Percentiles rank a stretch among this genome's conserved stretches.
phyloP scores from a whole-genome alignment of 805 yeast genomes.

The Wickerhamia fluorescens region DNA sequence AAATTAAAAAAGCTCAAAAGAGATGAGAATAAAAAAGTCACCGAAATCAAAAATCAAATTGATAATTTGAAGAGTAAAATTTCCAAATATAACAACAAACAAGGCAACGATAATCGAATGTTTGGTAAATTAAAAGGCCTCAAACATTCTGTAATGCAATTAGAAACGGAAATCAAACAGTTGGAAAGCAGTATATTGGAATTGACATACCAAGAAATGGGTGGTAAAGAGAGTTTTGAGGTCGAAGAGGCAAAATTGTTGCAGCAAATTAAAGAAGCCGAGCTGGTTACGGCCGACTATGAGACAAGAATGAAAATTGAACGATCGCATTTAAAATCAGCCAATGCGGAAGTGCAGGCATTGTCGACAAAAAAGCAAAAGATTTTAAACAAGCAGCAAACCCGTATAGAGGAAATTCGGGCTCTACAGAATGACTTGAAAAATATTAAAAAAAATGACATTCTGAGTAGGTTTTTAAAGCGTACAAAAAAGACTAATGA shows the following conservation, averaged over 20 bases:
- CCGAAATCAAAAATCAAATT: constrained; percentile 27
- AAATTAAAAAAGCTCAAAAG: constrained; percentile 26
- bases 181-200: constrained; percentile 13
- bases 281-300: constrained; percentile 14
- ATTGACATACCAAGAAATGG: constrained; percentile 8
- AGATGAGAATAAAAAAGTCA: constrained; percentile 29
- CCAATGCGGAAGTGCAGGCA: constrained; percentile 16
- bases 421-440: constrained; percentile 19
- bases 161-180: constrained; percentile 27
- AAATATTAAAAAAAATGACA: constrained; percentile 17
- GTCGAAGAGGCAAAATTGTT: constrained; percentile 13
- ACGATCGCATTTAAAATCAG: constrained; percentile 14
- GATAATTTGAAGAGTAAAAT: constrained; percentile 25
- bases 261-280: constrained; percentile 16
- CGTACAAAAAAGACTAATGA: constrained; percentile 22
- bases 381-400: constrained; percentile 16
- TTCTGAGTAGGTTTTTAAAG: constrained; percentile 16
- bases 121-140: constrained; percentile 34
- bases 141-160: constrained; percentile 31
- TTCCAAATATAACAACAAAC: constrained; percentile 20
- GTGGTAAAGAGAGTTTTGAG: constrained; percentile 9
- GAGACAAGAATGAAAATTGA: constrained; percentile 17
- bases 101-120: constrained; percentile 21
- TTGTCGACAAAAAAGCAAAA: constrained; percentile 19
- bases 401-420: constrained; percentile 19